phyloP scores from a whole-genome alignment of 2,329 filamentous ascomycete genomes.

The Hymenoscyphus fraxineus region DNA sequence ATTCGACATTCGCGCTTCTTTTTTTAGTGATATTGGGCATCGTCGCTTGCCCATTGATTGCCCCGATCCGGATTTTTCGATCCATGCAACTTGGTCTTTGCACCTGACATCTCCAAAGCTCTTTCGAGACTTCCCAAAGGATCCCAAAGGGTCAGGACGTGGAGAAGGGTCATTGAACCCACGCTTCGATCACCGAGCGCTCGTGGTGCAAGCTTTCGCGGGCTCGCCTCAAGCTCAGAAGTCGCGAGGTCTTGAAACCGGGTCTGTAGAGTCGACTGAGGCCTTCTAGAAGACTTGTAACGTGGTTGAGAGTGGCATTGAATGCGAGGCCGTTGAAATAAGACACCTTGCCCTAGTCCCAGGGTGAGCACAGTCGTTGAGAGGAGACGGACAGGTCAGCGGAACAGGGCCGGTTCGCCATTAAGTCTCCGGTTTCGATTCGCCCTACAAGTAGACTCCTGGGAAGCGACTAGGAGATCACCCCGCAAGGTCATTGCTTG shows the following conservation, averaged over 20 bases:
- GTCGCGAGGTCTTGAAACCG: conserved; percentile 10
- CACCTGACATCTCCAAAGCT: conserved; percentile 8
- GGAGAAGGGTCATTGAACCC: conserved; percentile 11
- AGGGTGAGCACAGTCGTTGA: conserved; percentile 3
- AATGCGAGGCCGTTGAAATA: conserved; percentile 16
- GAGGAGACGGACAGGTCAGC: conserved; percentile 13
- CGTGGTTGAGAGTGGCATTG: conserved; percentile 11
- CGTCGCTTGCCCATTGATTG: conserved; percentile 16
- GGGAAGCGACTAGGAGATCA: conserved; percentile 26
- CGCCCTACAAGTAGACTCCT: conserved; percentile 21
- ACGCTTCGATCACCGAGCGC: conserved; percentile 18
- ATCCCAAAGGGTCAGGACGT: not conserved
- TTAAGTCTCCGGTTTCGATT: conserved; percentile 3
- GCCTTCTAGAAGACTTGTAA: conserved; percentile 22
- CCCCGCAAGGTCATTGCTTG: conserved; percentile 30
- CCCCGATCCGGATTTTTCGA: conserved; percentile 16
- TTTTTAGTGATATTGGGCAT: conserved; percentile 8
- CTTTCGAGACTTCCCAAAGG: not conserved
- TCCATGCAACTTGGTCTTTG: conserved; percentile 22
- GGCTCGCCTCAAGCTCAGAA: conserved; percentile 18
- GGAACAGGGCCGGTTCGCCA: conserved; percentile 6
- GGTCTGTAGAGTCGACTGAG: not conserved
- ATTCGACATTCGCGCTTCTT: conserved; percentile 18
- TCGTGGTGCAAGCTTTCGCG: conserved; percentile 16
- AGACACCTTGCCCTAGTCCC: conserved; percentile 5